Percentiles rank a stretch among this genome's conserved stretches.
Evolutionary conservation across 2,329 filamentous ascomycete species (phyloP).

Genomic region (Xylariaceae sp.): DNA sequence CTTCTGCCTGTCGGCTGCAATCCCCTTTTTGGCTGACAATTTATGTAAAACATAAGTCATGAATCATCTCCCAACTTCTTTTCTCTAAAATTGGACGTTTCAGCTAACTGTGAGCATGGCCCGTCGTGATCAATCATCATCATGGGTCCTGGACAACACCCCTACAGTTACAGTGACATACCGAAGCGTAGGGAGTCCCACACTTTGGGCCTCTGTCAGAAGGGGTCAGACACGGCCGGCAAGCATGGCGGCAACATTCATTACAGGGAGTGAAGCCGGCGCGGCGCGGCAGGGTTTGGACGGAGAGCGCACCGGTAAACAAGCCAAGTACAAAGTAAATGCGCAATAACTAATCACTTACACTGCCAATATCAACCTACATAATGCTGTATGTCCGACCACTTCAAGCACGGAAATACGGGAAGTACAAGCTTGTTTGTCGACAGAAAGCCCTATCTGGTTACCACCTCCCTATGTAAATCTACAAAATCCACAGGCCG

Average conservation of each 20-base stretch:
- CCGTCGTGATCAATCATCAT: background rate
- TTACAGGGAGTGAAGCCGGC: constrained; percentile 1
- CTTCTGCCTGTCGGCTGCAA: no score
- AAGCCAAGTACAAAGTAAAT: background rate
- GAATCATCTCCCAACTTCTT: background rate
- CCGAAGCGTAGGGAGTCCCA: background rate
- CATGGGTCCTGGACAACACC: background rate
- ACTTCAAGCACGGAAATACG: no score
- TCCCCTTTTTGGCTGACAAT: background rate
- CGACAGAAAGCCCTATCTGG: background rate
- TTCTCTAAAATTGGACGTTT: constrained; percentile 1
- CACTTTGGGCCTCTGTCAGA: background rate
- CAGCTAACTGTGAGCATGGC: background rate
- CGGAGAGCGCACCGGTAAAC: background rate
- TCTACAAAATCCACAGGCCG: background rate
- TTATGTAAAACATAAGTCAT: background rate
- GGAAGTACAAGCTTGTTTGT: no score
- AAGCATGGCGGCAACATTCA: background rate
- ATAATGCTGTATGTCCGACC: no score
- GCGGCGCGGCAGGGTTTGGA: background rate
- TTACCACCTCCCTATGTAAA: background rate
- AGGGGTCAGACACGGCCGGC: background rate
- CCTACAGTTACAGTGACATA: background rate
- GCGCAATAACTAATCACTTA: no score
- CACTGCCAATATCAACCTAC: no score